phyloP scores from a whole-genome alignment of 306 rosid species.

The Glycine tomentella region DNA sequence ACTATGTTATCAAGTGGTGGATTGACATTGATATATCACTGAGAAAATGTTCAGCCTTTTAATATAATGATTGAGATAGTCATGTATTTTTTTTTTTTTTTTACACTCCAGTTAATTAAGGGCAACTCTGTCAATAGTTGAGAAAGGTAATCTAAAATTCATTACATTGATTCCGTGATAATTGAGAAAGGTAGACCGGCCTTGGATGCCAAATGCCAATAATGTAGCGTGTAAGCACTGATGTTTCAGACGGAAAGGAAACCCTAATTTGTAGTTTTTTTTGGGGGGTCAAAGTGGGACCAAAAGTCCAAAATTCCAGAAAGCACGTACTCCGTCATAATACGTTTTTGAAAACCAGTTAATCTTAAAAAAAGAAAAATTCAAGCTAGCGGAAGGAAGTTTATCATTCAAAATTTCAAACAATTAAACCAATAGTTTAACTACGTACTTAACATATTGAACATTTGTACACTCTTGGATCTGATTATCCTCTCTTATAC shows the following conservation, averaged over 20 bases:
- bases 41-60: too few species aligned
- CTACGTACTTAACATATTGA: not conserved
- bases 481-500: too few species aligned
- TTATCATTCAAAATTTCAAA: not conserved
- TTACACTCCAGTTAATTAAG: too few species aligned
- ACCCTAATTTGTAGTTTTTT: slow-evolving; percentile 2
- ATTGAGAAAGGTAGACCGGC: not conserved
- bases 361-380: not conserved
- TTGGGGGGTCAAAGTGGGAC: not conserved
- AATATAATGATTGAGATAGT: too few species aligned
- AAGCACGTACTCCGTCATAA: not conserved
- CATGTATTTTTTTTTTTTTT: too few species aligned
- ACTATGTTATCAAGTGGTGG: not conserved
- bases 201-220: slow-evolving; percentile 8
- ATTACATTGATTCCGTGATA: slow-evolving; percentile 3
- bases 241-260: slow-evolving; percentile 14
- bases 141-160: not conserved
- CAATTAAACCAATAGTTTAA: not conserved
- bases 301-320: not conserved
- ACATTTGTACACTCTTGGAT: too few species aligned
- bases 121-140: not conserved
- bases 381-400: not conserved
- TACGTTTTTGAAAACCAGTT: not conserved
- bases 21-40: too few species aligned
- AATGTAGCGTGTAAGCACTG: slow-evolving; percentile 22